Conservation (phyloP, 2,329 filamentous ascomycete genomes). For the Trichophyton mentagrophytes region DNA sequence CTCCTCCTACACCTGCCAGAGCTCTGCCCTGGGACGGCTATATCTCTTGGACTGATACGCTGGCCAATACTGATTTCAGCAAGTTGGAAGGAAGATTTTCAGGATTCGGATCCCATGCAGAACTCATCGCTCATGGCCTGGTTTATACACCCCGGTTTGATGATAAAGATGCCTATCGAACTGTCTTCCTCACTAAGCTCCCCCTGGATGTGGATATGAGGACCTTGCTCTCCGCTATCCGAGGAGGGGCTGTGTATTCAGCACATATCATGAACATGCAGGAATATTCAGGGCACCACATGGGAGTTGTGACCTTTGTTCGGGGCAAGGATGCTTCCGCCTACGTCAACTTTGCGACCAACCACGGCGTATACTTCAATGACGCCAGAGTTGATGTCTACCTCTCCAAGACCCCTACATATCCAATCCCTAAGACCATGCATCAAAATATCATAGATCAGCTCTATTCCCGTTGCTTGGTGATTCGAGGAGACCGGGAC, state of each 20-base stretch:
- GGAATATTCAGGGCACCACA: conserved; percentile 20
- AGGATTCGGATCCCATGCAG: background rate
- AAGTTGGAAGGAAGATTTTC: background rate
- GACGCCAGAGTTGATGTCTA: conserved; percentile 14
- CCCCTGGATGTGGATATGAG: conserved; percentile 16
- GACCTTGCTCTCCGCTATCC: conserved; percentile 17
- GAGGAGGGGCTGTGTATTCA: conserved; percentile 19
- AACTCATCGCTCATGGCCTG: conserved; percentile 18
- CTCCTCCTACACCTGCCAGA: background rate
- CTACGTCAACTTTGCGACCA: conserved; percentile 15
- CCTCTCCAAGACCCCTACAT: conserved; percentile 21
- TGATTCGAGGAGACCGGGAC: conserved; percentile 12
- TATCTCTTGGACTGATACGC: conserved; percentile 8
- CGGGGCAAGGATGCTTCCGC: conserved; percentile 16
- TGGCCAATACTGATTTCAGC: background rate
- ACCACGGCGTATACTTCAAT: conserved; percentile 15
- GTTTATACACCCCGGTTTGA: conserved; percentile 18
- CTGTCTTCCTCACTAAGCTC: conserved; percentile 20
- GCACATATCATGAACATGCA: conserved; percentile 21
- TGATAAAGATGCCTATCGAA: conserved; percentile 20
- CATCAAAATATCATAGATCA: conserved; percentile 14
- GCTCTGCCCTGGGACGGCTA: conserved; percentile 12
- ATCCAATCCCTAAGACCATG: conserved; percentile 19
- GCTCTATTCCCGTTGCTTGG: conserved; percentile 20
- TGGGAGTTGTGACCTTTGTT: conserved; percentile 22